Base-by-base conservation (phyloP, 2,329 filamentous ascomycete genomes). In the Pseudogymnoascus sp. region DNA sequence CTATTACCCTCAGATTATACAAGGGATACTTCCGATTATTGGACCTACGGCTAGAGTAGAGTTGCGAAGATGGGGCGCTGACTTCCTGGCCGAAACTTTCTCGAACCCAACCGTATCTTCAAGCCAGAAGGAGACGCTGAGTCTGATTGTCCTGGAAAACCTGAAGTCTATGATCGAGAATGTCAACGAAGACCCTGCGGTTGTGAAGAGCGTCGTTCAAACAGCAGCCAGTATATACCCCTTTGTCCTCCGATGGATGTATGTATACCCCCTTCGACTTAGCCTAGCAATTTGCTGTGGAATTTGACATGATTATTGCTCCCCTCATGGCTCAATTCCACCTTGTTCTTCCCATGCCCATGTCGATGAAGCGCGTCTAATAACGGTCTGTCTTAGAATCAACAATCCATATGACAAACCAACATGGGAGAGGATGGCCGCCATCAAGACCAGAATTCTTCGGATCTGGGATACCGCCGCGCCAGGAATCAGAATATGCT, bases 61-160 rank as follows among this genome's bases (percentile, higher is more conserved):
- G 76, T 80, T 97, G 71, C 89, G 92, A 76, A 82, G 93, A 88
- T 99, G 95, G 95, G 95, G 93, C 26, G 88, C 93, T 67, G 93
- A 97, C 66, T 99, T 99, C 73, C 81, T 99, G 47, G 92, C 93
- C 64, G 95, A 99, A 79, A 92, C 93, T 2, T 97, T 99, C 78
- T 89, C 95, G 64, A 96, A 91, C 65, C 95, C 96, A n/a, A 86
- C 89, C 21, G 82, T 97, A 70, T 80, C 87, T 19, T 80, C 85
- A 65, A 82, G 87, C 62, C 87, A 90, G 75, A 99, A 97, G 80
- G 91, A 87, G 80, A 87, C 86, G 66, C 81, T 95, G 77, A 87
- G 88, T 68, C 80, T 91, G 65, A 83, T 85, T 65, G 90, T 96
- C 65, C 78, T 99, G 71, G 87, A 91, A 69, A 90, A 88, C 26